Evolutionary conservation across 2,329 filamentous ascomycete genomes (phyloP).

Genomic region (Trichoderma citrinoviride): DNA sequence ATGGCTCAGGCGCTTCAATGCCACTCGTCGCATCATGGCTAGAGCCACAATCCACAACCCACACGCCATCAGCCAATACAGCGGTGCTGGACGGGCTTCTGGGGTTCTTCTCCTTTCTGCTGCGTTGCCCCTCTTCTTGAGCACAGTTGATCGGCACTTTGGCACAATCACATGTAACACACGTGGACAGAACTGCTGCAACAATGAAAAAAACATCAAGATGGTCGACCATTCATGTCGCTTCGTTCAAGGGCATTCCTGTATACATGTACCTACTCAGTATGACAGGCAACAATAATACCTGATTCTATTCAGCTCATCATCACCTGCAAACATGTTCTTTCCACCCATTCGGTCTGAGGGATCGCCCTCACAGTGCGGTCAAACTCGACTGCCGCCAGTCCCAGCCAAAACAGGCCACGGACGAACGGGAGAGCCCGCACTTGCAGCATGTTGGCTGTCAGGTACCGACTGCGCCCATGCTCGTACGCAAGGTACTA

Average conservation of each 20-base stretch:
- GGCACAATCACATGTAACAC: too few relatives aligned
- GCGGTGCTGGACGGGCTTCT: not conserved
- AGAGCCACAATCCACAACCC: not conserved
- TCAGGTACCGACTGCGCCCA: not conserved
- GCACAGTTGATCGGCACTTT: too few relatives aligned
- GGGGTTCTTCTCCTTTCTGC: not conserved
- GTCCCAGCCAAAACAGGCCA: not conserved
- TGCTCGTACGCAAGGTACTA: too few relatives aligned
- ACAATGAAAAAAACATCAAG: not conserved
- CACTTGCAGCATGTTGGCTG: not conserved
- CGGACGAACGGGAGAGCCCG: conserved; percentile 3
- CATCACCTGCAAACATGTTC: not conserved
- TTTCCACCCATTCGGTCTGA: not conserved
- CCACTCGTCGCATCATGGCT: not conserved
- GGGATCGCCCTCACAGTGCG: not conserved
- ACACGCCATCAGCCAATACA: not conserved
- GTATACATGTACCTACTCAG: too few relatives aligned
- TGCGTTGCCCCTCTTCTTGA: not conserved
- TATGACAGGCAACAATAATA: too few relatives aligned
- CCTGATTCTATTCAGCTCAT: not conserved
- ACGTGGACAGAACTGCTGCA: not conserved
- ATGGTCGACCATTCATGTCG: not conserved
- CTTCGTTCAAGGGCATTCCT: too few relatives aligned
- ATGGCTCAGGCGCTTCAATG: not conserved
- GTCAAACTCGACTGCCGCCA: not conserved